Evolutionary conservation across 2,329 filamentous ascomycete species (phyloP).

Genomic region (Berkeleyomyces rouxiae): DNA sequence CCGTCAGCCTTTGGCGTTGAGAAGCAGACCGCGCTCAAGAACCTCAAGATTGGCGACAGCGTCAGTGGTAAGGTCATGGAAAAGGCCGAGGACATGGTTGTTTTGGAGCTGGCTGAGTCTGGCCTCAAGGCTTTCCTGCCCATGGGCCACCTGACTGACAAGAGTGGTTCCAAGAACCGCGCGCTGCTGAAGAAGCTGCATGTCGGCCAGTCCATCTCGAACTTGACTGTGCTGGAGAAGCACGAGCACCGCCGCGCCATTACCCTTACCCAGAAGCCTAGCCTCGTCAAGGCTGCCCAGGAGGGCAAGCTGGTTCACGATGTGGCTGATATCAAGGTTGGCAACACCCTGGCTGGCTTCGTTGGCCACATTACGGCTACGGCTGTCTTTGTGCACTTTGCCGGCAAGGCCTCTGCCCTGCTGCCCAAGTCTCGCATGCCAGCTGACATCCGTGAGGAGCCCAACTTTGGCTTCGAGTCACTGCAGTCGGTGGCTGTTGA

Average conservation of each 20-base stretch:
- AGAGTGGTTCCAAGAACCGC: constrained; percentile 60
- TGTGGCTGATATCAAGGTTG: constrained; percentile 56
- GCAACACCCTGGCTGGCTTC: constrained; percentile 56
- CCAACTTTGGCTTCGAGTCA: constrained; percentile 64
- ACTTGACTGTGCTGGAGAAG: constrained; percentile 79
- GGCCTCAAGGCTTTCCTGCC: constrained; percentile 65
- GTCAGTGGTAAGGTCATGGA: constrained; percentile 69
- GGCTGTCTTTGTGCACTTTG: constrained; percentile 79
- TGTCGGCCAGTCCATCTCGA: constrained; percentile 65
- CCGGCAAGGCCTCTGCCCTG: constrained; percentile 57
- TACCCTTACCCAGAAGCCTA: constrained; percentile 66
- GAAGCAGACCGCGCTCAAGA: constrained; percentile 60
- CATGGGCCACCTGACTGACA: constrained; percentile 69
- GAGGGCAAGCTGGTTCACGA: constrained; percentile 52
- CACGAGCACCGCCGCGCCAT: constrained; percentile 60
- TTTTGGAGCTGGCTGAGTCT: constrained; percentile 57
- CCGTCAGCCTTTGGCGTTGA: constrained; percentile 58
- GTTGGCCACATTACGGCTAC: constrained; percentile 69
- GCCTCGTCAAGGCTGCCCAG: constrained; percentile 58
- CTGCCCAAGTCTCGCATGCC: constrained; percentile 65
- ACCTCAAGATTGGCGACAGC: constrained; percentile 54
- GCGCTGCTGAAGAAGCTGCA: constrained; percentile 65
- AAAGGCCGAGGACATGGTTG: constrained; percentile 59
- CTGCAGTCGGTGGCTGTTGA: constrained; percentile 59
- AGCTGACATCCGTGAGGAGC: constrained; percentile 47